Evolutionary conservation across 805 yeast genomes (phyloP), one percentile per base, ranked within the genome.

Genomic region (Nakazawaea peltata): DNA sequence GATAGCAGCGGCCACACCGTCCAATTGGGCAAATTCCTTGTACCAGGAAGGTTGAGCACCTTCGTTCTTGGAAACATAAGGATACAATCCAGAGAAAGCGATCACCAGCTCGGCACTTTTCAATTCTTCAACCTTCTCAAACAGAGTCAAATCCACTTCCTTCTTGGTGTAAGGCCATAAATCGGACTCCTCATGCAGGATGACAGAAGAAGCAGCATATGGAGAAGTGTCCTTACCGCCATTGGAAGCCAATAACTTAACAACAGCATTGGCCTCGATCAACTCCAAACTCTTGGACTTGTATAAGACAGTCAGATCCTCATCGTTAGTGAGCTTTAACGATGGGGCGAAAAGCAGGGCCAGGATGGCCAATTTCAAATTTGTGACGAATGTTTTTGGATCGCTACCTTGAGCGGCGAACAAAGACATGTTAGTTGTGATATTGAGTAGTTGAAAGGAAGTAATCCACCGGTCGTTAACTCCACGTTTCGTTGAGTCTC

Each of bases 231-330:
- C 32, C 15, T 22, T 28, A 17, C 19, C 34, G 4, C 12, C 16
- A 42, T 74, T 77, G 16, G 61, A 54, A 26, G 74, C 61, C 42
- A 77, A 57, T 48, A 74, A 81, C 53, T 77, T 75, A 42, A 81
- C 77, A 34, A 81, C 75, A 15, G 92, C 77, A 50, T 81, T 78
- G 15, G 84, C 65, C 53, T 81, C 85, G 39, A 65, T 57, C 42
- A 81, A 63, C 45, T 68, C 71, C 35, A 74, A 68, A 5, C 56
- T 54, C 26, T 63, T 53, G 41, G 64, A 63, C 5, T 53, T 37
- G 4, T 34, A 34, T 21, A 48, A 42, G 22, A 36, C 42, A 4
- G 42, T 44, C 22, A 11, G 12, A 19, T 46, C 54, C 14, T 42
- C 44, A 22, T 52, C 52, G 19, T 43, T 34, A 13, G 44, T 33